A percentile compares a stretch with the other conserved stretches of the same genome.
phyloP scores from a whole-genome alignment of 768 basidiomycete genomes.

The Boletus subparvulus region DNA sequence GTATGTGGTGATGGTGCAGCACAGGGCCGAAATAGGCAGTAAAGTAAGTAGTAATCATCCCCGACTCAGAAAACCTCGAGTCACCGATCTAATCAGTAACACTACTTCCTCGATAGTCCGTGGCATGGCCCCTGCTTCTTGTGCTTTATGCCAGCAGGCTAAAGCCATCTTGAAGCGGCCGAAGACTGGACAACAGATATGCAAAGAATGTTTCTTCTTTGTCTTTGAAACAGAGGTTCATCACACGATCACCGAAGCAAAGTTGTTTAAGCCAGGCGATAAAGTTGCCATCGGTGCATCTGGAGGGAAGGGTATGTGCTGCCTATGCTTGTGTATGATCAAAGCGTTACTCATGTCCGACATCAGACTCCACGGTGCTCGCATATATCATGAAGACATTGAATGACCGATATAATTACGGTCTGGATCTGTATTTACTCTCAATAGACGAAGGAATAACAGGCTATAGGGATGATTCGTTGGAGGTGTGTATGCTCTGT shows the following conservation, averaged over 20 bases:
- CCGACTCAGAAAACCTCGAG: background rate
- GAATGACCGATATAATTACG: slow-evolving; percentile 92
- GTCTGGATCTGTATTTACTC: slow-evolving; percentile 84
- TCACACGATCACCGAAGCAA: slow-evolving; percentile 84
- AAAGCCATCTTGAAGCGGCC: slow-evolving; percentile 91
- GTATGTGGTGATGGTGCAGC: background rate
- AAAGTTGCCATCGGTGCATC: slow-evolving; percentile 96
- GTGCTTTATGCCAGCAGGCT: slow-evolving; percentile 70
- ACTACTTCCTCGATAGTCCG: background rate
- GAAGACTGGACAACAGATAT: slow-evolving; percentile 97
- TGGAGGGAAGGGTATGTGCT: slow-evolving; percentile 85
- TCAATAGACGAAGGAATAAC: slow-evolving; percentile 99
- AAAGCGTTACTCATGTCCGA: background rate
- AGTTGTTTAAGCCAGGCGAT: slow-evolving; percentile 86
- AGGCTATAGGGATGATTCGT: slow-evolving; percentile 95
- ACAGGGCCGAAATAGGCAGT: slow-evolving; percentile 10
- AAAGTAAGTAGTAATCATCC: too few relatives aligned
- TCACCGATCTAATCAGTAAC: background rate
- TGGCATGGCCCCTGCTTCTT: slow-evolving; percentile 76
- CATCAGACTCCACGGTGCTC: slow-evolving; percentile 91
- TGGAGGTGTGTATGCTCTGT: slow-evolving; percentile 61
- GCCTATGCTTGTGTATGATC: background rate
- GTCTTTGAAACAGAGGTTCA: slow-evolving; percentile 99
- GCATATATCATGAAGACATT: slow-evolving; percentile 96
- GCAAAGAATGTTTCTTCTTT: slow-evolving; percentile 92